Conservation (phyloP, 1,284 basidiomycete genomes). For the Coniferiporia sulphurascens region DNA sequence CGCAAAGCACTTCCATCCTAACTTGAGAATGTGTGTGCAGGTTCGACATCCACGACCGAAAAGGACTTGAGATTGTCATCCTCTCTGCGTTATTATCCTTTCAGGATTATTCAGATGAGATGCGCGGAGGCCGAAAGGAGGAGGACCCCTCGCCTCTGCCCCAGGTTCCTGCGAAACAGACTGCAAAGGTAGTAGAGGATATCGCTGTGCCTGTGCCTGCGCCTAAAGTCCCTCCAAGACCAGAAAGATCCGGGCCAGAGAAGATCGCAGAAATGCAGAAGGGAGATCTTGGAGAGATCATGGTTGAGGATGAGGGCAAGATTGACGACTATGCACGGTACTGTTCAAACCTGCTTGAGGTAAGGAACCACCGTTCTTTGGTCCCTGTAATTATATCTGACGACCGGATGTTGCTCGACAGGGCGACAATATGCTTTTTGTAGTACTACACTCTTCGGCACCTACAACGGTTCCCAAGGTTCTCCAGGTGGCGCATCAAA, state of each 20-base stretch:
- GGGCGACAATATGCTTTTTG: slow-evolving; percentile 77
- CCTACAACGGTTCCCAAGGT: slow-evolving; percentile 69
- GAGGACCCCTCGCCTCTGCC: slow-evolving; percentile 17
- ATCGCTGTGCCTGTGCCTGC: slow-evolving; percentile 32
- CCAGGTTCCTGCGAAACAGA: slow-evolving; percentile 15
- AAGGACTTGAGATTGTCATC: slow-evolving; percentile 78
- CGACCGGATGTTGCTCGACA: slow-evolving; percentile 25
- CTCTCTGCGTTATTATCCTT: slow-evolving; percentile 73
- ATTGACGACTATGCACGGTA: slow-evolving; percentile 66
- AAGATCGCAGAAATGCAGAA: slow-evolving; percentile 65
- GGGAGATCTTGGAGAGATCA: slow-evolving; percentile 70
- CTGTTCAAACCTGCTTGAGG: slow-evolving; percentile 60
- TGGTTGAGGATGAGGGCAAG: slow-evolving; percentile 59
- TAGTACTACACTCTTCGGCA: slow-evolving; percentile 64
- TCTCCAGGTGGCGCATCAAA: slow-evolving; percentile 72
- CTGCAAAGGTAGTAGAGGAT: slow-evolving; percentile 9
- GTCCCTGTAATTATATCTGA: neutral
- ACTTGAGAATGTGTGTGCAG: slow-evolving; percentile 32
- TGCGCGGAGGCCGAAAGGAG: slow-evolving; percentile 33
- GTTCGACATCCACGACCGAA: slow-evolving; percentile 78
- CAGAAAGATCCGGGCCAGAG: slow-evolving; percentile 47
- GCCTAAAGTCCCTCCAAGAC: slow-evolving; percentile 52
- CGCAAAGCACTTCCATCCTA: neutral
- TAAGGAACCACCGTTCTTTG: slow-evolving; percentile 26
- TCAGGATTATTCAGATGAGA: slow-evolving; percentile 63